Evolutionary conservation across 169 alveolate genomes (phyloP).

Genomic region (Besnoitia besnoiti): DNA sequence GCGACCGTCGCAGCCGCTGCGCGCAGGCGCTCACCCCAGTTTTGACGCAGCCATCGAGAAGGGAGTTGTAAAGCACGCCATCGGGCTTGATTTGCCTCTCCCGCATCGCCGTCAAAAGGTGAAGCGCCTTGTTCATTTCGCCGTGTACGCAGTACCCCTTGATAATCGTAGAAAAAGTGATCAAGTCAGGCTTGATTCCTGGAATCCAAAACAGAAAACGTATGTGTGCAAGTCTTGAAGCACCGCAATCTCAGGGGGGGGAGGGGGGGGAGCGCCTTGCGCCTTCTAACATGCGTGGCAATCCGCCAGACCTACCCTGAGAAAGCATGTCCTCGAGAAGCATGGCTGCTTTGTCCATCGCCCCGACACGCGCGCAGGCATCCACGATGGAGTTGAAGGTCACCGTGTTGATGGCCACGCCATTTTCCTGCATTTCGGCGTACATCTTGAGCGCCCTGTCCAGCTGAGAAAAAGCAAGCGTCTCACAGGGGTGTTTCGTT

Average conservation of each 20-base stretch:
- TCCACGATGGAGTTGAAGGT: slow-evolving; percentile 95
- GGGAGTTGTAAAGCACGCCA: slow-evolving; percentile 94
- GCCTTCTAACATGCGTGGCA: too few relatives aligned
- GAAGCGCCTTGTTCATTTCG: slow-evolving; percentile 85
- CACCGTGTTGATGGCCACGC: slow-evolving; percentile 91
- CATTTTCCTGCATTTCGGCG: slow-evolving; percentile 81
- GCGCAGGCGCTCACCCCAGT: slow-evolving; percentile 78
- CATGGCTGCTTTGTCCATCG: slow-evolving; percentile 84
- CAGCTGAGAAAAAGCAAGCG: slow-evolving; percentile 42
- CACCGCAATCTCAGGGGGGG: too few relatives aligned
- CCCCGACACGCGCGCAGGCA: slow-evolving; percentile 92
- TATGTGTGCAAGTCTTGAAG: too few relatives aligned
- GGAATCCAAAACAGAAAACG: background rate
- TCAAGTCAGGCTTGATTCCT: slow-evolving; percentile 90
- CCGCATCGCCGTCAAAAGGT: slow-evolving; percentile 80
- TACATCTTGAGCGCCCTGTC: slow-evolving; percentile 84
- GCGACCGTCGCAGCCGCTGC: too few relatives aligned
- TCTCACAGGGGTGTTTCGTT: too few relatives aligned
- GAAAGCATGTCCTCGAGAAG: slow-evolving; percentile 85
- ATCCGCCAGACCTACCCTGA: slow-evolving; percentile 67
- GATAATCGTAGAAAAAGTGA: slow-evolving; percentile 87
- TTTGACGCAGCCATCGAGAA: slow-evolving; percentile 95
- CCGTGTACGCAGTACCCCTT: slow-evolving; percentile 93
- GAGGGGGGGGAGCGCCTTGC: too few relatives aligned
- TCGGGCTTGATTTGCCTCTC: slow-evolving; percentile 87